These are phyloP conservation scores for Ustilago trichophora DNA, from an alignment of 1,284 basidiomycete genomes.

Conservation along the genomic window DNA sequence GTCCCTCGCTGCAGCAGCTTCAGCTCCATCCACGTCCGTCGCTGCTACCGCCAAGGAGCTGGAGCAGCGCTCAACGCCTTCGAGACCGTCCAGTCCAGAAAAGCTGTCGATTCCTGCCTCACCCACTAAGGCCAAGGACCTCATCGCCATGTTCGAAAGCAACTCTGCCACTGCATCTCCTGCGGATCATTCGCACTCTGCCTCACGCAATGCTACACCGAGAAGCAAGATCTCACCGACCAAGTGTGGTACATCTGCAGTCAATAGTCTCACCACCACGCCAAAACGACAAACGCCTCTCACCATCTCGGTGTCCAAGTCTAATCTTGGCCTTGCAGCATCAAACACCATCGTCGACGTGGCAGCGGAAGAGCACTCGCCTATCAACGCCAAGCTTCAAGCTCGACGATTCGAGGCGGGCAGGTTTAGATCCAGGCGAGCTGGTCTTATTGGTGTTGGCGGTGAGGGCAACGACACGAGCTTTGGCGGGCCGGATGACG, in stretches of 20 bases:
- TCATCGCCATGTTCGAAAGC: slow-evolving; percentile 54
- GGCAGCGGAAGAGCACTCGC: slow-evolving; percentile 14
- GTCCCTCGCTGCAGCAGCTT: not conserved
- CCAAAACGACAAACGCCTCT: slow-evolving; percentile 24
- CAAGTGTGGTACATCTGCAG: slow-evolving; percentile 7
- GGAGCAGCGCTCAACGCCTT: slow-evolving; percentile 15
- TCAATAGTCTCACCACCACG: slow-evolving; percentile 20
- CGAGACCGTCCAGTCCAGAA: slow-evolving; percentile 23
- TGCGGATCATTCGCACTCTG: slow-evolving; percentile 15
- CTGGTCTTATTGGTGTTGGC: slow-evolving; percentile 26
- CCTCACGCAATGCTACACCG: slow-evolving; percentile 19
- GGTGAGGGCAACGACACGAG: slow-evolving; percentile 13
- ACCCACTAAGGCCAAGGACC: slow-evolving; percentile 54
- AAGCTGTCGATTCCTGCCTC: slow-evolving; percentile 35
- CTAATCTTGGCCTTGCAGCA: slow-evolving; percentile 23
- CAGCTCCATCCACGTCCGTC: slow-evolving; percentile 11
- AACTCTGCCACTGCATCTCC: slow-evolving; percentile 31
- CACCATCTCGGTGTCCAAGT: slow-evolving; percentile 23
- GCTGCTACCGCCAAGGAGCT: slow-evolving; percentile 19
- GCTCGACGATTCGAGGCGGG: slow-evolving; percentile 29
- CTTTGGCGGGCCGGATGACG: slow-evolving; percentile 7
- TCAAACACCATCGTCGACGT: slow-evolving; percentile 1
- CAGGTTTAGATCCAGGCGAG: slow-evolving; percentile 19
- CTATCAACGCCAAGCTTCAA: slow-evolving; percentile 19
- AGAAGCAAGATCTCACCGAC: slow-evolving; percentile 20